Evolutionary conservation across 495 filamentous ascomycete genomes (phyloP), one percentile per base, ranked within the genome.

Genomic region (Trichodelitschia bisporula): DNA sequence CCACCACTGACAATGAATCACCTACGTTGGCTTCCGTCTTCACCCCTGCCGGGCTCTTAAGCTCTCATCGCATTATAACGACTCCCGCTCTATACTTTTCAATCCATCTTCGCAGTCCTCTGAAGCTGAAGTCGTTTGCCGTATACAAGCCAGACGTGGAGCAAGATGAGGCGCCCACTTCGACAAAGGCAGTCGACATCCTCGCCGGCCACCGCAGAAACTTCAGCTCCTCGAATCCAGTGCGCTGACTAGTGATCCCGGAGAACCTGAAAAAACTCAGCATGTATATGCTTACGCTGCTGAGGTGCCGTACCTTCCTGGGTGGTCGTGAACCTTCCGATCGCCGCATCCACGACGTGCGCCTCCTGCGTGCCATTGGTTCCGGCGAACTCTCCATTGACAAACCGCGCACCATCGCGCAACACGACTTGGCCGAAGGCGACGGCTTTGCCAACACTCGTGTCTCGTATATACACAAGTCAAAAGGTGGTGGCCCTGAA

Each of bases 181-280:
- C n/a, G n/a, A n/a, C n/a, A n/a, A 91, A 89, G 58, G 80, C 76
- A 1, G 72, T 95, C 25, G 86, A 99, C 45, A 80, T 99, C 35
- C 66, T 95, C 14, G 79, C 83, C 14, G 71, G 72, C 36, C 93
- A 95, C 50, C 71, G 86, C 37, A 93, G 89, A 61, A 73, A 84
- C 42, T 79, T 75, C 44, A 72, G 80, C 0, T 69, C 64, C 18
- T 71, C 75, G 2, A 78, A 91, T 43, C 83, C 86, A 6, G 79
- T 86, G 4, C 77, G 83, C 9, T 82, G 95, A 45, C 62, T 99
- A 21, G 77, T 99, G 29, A 66, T 99, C 44, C 86, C 86, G 0
- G 89, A 99, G 49, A 76, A 83, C 28, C 60, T 99, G 15, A 99
- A 95, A 45, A 89, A 99, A 42, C 86, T 93, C 44, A 69, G 71